Evolutionary conservation across 306 rosid species (phyloP).

Genomic region (Crataegus laevigata): DNA sequence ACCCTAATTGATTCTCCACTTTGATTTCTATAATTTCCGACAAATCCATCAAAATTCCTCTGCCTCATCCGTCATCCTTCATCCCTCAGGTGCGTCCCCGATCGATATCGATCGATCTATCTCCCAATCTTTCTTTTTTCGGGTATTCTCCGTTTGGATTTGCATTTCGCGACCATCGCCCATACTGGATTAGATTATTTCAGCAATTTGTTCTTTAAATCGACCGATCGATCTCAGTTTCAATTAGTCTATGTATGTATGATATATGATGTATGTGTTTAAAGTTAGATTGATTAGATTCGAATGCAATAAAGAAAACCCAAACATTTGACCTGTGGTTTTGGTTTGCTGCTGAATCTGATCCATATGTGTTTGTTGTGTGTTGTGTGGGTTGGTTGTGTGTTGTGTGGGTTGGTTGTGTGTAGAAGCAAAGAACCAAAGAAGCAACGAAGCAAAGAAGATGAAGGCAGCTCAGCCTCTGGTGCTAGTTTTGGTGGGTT

Average conservation of each 20-base stretch:
- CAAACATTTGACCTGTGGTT: not conserved
- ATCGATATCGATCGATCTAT: not conserved
- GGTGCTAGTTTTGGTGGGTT: constrained; percentile 27
- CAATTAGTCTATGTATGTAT: not conserved
- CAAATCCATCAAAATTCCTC: not conserved
- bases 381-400: not conserved
- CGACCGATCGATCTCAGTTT: not conserved
- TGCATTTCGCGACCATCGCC: not conserved
- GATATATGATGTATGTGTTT: not conserved
- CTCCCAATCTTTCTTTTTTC: not conserved
- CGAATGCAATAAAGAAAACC: not conserved
- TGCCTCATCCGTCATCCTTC: not conserved
- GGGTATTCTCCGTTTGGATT: not conserved
- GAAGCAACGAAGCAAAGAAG: not conserved
- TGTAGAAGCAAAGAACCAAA: constrained; percentile 12
- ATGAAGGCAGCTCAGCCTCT: constrained; percentile 14
- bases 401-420: not conserved
- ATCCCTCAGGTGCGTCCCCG: not conserved
- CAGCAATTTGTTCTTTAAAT: not conserved
- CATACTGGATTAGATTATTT: not conserved
- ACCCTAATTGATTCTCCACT: not conserved
- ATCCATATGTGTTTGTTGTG: not conserved
- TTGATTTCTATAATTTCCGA: not conserved
- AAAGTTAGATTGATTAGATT: not conserved
- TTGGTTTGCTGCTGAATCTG: not conserved